These are phyloP conservation scores for Aureobasidium sp. DNA, from an alignment of 2,329 filamentous ascomycete genomes.

Conservation along the genomic window DNA sequence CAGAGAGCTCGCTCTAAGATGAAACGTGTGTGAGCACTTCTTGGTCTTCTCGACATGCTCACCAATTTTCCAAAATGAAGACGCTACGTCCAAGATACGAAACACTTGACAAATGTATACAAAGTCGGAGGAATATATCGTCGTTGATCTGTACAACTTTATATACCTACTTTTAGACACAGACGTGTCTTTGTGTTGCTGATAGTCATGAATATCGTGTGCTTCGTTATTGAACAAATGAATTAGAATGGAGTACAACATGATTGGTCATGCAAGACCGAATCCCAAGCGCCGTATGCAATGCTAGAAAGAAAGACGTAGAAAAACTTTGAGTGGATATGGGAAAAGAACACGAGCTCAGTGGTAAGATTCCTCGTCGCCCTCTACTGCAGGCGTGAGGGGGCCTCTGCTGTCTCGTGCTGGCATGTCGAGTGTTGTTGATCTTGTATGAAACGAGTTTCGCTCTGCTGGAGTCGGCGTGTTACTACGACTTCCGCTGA, in stretches of 20 bases:
- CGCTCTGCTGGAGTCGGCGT: slow-evolving; percentile 14
- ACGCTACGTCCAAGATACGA: background rate
- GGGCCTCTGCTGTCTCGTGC: background rate
- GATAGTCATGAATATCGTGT: background rate
- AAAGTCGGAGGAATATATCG: background rate
- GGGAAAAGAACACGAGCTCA: background rate
- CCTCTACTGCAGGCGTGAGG: slow-evolving; percentile 5
- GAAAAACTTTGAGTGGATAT: slow-evolving; percentile 17
- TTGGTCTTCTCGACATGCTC: background rate
- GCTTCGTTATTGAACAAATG: background rate
- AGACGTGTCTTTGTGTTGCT: background rate
- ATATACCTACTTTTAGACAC: background rate
- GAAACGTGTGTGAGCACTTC: background rate
- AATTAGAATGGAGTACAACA: background rate
- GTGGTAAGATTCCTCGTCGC: background rate
- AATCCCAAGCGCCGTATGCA: background rate
- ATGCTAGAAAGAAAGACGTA: background rate
- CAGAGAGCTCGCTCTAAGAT: background rate
- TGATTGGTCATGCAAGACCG: background rate
- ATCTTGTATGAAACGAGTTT: slow-evolving; percentile 5
- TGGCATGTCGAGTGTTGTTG: slow-evolving; percentile 5
- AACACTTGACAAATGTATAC: background rate
- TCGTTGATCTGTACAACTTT: background rate
- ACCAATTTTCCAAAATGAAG: background rate
- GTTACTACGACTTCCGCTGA: slow-evolving; percentile 19